Base-by-base conservation (phyloP, 371 early-diverging fungal genomes). In the Rhizomucor pusillus region DNA sequence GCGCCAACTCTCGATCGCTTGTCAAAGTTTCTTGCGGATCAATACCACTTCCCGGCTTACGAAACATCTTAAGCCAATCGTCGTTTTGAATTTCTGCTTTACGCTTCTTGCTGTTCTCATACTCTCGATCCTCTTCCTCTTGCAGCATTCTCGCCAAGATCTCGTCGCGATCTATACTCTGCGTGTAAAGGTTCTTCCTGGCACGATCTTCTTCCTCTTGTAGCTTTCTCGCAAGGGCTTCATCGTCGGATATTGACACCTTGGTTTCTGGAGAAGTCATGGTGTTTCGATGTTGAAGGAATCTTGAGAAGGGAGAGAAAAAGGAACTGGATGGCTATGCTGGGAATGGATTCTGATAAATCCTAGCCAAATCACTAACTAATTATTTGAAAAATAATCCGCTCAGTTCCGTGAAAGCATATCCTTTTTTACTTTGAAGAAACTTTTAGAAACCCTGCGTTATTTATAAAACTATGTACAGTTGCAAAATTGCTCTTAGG, bases 1-100 rank as follows among this genome's bases (percentile, higher is more conserved):
- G 39, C 1, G 65, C 65, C n/a, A 60, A 16, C 19, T 20, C 67
- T 18, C 25, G 49, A 45, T 64, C 62, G 19, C 41, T 41, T 41
- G 14, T 29, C 29, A 29, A 7, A 7, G 29, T 29, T 7, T 29
- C 5, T 29, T 29, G 29, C 3, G 29, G 29, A 29, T 29, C 29
- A 29, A 7, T 7, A 5, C 7, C 29, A 3, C 7, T 29, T 3
- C 29, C 7, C 29, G 5, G 7, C 7, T 29, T 29, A 29, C 29
- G 29, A 29, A 29, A 29, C 29, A 29, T 5, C 5, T 29, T 29
- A 29, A 29, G 7, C 29, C 29, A 29, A 29, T 29, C 29, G 29
- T 7, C 29, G 29, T 7, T 7, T 29, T 29, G 29, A 29, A 7
- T 29, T 29, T 29, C 29, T 29, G 29, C 29, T 29, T 29, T 29